phyloP scores from a whole-genome alignment of 495 filamentous ascomycete species.

The Chaetomidium leptoderma region DNA sequence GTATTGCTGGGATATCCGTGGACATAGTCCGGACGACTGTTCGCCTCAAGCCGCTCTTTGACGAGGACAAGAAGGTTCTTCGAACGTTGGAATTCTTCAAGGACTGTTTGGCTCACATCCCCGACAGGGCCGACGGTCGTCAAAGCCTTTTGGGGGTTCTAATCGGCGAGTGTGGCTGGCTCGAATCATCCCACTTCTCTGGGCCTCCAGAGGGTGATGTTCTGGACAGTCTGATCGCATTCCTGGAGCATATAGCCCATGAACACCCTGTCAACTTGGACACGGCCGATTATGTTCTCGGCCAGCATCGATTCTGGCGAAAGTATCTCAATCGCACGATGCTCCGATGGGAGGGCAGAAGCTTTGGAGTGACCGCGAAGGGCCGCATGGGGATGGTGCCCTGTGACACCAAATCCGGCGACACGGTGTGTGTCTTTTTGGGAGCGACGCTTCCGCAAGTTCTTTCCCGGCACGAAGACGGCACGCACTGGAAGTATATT shows the following conservation, averaged over 20 bases:
- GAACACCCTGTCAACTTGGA: neutral
- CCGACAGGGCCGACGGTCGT: neutral
- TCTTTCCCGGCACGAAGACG: too few species aligned
- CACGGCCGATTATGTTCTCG: neutral
- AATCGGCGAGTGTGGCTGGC: neutral
- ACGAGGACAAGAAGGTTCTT: neutral
- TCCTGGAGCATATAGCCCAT: neutral
- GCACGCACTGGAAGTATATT: too few species aligned
- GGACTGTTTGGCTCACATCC: neutral
- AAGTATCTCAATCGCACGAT: neutral
- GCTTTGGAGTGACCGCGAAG: neutral
- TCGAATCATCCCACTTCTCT: neutral
- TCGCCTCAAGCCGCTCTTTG: neutral
- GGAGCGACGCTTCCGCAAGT: too few species aligned
- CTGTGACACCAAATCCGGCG: neutral
- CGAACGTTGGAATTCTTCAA: neutral
- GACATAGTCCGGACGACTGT: neutral
- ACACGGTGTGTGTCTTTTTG: too few species aligned
- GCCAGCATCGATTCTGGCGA: neutral
- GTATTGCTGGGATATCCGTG: neutral
- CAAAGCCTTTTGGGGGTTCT: neutral
- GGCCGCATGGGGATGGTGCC: neutral
- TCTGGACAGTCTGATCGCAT: neutral
- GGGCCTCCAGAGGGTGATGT: neutral
- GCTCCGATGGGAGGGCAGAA: neutral